phyloP scores from a whole-genome alignment of 106 monocot genomes.

The Dendrobium catenatum region DNA sequence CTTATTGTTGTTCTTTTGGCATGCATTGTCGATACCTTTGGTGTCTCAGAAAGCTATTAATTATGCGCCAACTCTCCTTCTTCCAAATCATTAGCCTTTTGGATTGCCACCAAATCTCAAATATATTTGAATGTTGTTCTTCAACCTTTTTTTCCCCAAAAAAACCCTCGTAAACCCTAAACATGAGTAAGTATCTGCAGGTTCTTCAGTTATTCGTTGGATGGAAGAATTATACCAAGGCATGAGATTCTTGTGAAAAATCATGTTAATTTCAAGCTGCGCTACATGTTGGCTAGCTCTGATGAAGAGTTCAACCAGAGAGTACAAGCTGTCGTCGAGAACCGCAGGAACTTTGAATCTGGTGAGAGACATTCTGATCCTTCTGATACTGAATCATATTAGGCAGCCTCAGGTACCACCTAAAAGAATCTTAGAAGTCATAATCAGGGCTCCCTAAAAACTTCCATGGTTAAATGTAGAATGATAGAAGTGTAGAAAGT shows the following conservation, averaged over 20 bases:
- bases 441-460: background rate
- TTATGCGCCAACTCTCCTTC: no score
- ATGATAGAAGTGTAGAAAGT: background rate
- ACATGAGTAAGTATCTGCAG: conserved; percentile 21
- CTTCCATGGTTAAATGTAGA: background rate
- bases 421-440: no score
- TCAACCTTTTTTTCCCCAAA: no score
- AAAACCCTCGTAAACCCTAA: background rate
- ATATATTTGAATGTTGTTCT: no score
- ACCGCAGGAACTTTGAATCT: conserved; percentile 58
- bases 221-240: conserved; percentile 80
- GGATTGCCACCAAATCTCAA: no score
- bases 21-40: no score
- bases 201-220: conserved; percentile 88
- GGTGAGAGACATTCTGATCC: conserved; percentile 17
- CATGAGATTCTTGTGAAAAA: conserved; percentile 69
- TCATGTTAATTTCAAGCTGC: conserved; percentile 73
- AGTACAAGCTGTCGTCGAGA: conserved; percentile 57
- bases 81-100: no score
- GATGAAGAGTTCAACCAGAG: conserved; percentile 66
- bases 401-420: no score
- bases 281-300: conserved; percentile 62
- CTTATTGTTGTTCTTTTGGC: no score
- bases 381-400: background rate
- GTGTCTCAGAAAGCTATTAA: no score